Conservation (phyloP, 1,284 basidiomycete genomes). For the Pseudozyma thailandica region DNA sequence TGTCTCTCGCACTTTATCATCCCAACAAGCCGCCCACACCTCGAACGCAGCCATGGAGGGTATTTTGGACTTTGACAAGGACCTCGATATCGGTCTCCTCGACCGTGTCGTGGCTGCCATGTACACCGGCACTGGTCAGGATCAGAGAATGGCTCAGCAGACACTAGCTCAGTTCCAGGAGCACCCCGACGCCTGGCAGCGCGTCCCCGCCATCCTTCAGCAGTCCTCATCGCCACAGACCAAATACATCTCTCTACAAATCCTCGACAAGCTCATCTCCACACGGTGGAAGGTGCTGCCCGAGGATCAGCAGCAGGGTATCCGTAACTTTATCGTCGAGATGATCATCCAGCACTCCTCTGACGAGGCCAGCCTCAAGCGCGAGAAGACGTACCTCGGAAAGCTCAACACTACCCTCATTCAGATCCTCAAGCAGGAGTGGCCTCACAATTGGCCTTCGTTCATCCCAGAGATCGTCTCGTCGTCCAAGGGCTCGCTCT, state of each 20-base stretch:
- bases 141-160: slow-evolving; percentile 65
- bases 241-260: slow-evolving; percentile 72
- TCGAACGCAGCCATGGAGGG: slow-evolving; percentile 43
- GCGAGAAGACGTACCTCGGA: slow-evolving; percentile 95
- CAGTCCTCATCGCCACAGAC: slow-evolving; percentile 85
- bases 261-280: slow-evolving; percentile 77
- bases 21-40: neutral
- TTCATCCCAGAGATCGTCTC: slow-evolving; percentile 98
- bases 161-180: slow-evolving; percentile 83
- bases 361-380: slow-evolving; percentile 79
- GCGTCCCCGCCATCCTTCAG: slow-evolving; percentile 93
- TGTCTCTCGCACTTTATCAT: neutral
- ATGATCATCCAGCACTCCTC: slow-evolving; percentile 91
- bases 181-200: slow-evolving; percentile 96
- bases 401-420: slow-evolving; percentile 97
- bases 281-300: slow-evolving; percentile 97
- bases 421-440: slow-evolving; percentile 98
- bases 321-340: slow-evolving; percentile 95
- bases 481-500: slow-evolving; percentile 94
- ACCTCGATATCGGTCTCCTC: slow-evolving; percentile 65
- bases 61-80: slow-evolving; percentile 66
- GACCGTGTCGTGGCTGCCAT: slow-evolving; percentile 66
- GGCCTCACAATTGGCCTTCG: slow-evolving; percentile 98
- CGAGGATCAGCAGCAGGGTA: slow-evolving; percentile 81
- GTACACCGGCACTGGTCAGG: slow-evolving; percentile 60